Evolutionary conservation across 1,139 yeast species (phyloP).

Genomic region (Magnusiomyces magnusii): DNA sequence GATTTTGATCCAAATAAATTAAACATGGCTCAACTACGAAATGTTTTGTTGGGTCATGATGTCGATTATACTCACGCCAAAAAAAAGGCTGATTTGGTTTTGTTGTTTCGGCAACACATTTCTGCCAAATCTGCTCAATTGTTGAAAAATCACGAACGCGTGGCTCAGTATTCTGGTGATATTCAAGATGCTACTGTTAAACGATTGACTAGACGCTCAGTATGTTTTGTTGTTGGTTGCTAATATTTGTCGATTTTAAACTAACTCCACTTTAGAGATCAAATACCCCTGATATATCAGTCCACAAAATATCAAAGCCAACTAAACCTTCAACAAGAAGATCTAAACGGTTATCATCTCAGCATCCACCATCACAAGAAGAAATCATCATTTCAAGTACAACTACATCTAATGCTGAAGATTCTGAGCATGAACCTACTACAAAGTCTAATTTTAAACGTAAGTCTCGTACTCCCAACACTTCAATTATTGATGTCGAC

Average conservation of each 20-base stretch:
- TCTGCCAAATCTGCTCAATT: not conserved
- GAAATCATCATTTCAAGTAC: not conserved
- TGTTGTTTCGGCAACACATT: not conserved
- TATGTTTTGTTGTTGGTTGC: not conserved
- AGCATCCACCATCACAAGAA: not conserved
- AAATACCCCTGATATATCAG: not conserved
- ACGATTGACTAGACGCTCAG: not conserved
- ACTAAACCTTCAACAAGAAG: not conserved
- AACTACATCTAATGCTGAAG: not conserved
- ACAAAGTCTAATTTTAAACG: slow-evolving; percentile 5
- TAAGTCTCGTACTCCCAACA: not conserved
- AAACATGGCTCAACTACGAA: not conserved
- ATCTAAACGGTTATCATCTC: not conserved
- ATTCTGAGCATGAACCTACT: slow-evolving; percentile 8
- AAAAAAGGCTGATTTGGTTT: not conserved
- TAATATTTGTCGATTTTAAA: no score
- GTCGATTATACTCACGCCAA: not conserved
- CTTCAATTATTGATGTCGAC: no score
- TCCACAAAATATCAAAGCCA: not conserved
- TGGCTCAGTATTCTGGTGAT: not conserved
- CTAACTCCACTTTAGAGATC: not conserved
- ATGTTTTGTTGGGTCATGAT: not conserved
- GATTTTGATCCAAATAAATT: slow-evolving; percentile 4
- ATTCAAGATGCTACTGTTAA: not conserved
- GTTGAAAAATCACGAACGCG: not conserved